phyloP scores from a whole-genome alignment of 805 yeast genomes.

The Hanseniaspora valbyensis region DNA sequence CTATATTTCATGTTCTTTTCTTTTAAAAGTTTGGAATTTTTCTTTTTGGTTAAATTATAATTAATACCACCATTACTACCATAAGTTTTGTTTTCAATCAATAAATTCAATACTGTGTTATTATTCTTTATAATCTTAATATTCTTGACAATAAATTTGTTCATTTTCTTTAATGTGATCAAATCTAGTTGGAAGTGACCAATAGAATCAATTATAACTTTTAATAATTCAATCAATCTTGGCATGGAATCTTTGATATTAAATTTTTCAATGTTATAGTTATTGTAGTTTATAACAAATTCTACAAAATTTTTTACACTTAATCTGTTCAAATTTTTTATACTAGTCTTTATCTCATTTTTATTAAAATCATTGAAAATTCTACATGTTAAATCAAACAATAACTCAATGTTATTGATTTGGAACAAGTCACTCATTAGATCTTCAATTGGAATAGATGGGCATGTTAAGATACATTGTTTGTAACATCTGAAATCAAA shows the following conservation, averaged over 20 bases:
- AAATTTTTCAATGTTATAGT: constrained; percentile 19
- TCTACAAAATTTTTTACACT: constrained; percentile 28
- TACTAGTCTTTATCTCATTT: constrained; percentile 43
- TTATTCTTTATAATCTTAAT: constrained; percentile 15
- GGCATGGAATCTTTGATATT: constrained; percentile 18
- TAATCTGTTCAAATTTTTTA: constrained; percentile 27
- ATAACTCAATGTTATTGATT: constrained; percentile 49
- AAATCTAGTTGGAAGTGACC: constrained; percentile 28
- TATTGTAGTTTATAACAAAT: constrained; percentile 21
- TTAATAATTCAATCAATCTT: constrained; percentile 26
- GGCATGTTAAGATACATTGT: constrained; percentile 74
- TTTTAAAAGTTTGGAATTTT: constrained; percentile 4
- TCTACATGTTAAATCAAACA: constrained; percentile 56
- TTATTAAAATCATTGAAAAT: constrained; percentile 54
- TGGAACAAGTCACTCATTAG: constrained; percentile 49
- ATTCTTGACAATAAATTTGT: constrained; percentile 14
- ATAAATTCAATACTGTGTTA: constrained; percentile 9
- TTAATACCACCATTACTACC: constrained; percentile 15
- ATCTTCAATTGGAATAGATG: constrained; percentile 53
- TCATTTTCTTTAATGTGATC: constrained; percentile 10
- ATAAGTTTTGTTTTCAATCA: constrained; percentile 15
- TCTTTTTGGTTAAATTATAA: constrained; percentile 14
- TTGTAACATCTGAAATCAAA: constrained; percentile 55
- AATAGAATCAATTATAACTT: constrained; percentile 28
- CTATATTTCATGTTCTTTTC: constrained; percentile 12